Evolutionary conservation across 768 basidiomycete genomes (phyloP), one percentile per base, ranked within the genome.

Genomic region (Pholiota microspora): DNA sequence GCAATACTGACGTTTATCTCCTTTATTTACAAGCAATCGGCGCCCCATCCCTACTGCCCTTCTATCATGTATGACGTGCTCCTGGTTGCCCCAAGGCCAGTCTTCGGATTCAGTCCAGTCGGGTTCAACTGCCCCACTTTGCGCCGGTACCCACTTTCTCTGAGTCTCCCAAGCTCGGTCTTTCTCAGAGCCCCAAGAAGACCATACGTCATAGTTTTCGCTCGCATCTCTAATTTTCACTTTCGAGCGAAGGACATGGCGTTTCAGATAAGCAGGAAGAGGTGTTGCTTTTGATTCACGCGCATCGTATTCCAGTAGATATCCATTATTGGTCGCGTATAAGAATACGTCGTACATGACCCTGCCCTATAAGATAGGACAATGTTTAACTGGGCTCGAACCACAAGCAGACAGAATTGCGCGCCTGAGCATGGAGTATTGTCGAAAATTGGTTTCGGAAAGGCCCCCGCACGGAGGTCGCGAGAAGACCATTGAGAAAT

Each of bases 291-390:
- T 81, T 25, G 86, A 79, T 1, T 79, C 67, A 45, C 83, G 74
- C 9, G 81, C 70, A 67, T 94, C 85, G 63, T 86, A 84, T 65
- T 92, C 91, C 55, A 92, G 68, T 44, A 92, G 69, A 65, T 86
- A 92, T 15, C 80, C 81, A 40, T 72, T 71, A 8, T 74, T 70
- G 25, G 77, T 73, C 12, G 87, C 84, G 67, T 92, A 91, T 58
- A 97, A 76, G 70, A 98, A 94, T 48, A 88, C 72, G 68, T 98
- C 95, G 65, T 94, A 87, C 44, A 97, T 74, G 27, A 98, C 84
- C 66, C 94, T 81, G 35, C 96, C 96, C 94, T 95, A 63, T 18
- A 63, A 23, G 49, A 64, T 13, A 53, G 49, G 34, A 45, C 49
- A 44, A 58, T 56, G 29, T 59, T 60, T 46, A 59, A 46, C 24